phyloP scores from a whole-genome alignment of 1,284 basidiomycete genomes.

The Tylopilus orsonianus region DNA sequence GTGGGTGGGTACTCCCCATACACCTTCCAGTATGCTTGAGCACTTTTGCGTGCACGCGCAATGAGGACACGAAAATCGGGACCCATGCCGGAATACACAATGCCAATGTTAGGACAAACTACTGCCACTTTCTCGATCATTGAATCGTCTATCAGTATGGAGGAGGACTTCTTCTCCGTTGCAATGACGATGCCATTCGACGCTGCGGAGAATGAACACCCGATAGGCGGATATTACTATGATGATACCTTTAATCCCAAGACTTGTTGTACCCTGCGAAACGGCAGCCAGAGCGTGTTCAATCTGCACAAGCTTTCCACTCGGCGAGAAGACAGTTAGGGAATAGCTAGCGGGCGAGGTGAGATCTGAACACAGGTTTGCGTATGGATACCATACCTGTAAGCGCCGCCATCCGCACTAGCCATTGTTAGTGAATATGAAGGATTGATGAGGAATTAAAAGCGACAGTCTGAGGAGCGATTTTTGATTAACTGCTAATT shows the following conservation, averaged over 20 bases:
- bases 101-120: constrained; percentile 98
- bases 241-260: constrained; percentile 92
- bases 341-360: constrained; percentile 74
- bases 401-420: constrained; percentile 75
- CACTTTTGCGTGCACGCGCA: constrained; percentile 93
- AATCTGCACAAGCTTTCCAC: constrained; percentile 98
- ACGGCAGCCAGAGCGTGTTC: constrained; percentile 99
- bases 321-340: constrained; percentile 97
- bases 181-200: constrained; percentile 99
- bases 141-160: constrained; percentile 95
- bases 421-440: constrained; percentile 48
- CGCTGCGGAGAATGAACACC: constrained; percentile 50
- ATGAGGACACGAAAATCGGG: constrained; percentile 97
- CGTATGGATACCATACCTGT: constrained; percentile 52
- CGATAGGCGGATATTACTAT: constrained; percentile 20
- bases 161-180: constrained; percentile 98
- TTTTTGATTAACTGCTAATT: constrained; percentile 8
- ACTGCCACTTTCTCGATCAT: constrained; percentile 96
- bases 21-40: constrained; percentile 99
- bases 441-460: constrained; percentile 19
- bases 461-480: constrained; percentile 22
- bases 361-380: constrained; percentile 18
- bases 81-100: constrained; percentile 99
- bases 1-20: constrained; percentile 99
- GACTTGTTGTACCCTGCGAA: constrained; percentile 92